Evolutionary conservation across 257 asterid genomes (phyloP).

Genomic region (Plantago elongata): DNA sequence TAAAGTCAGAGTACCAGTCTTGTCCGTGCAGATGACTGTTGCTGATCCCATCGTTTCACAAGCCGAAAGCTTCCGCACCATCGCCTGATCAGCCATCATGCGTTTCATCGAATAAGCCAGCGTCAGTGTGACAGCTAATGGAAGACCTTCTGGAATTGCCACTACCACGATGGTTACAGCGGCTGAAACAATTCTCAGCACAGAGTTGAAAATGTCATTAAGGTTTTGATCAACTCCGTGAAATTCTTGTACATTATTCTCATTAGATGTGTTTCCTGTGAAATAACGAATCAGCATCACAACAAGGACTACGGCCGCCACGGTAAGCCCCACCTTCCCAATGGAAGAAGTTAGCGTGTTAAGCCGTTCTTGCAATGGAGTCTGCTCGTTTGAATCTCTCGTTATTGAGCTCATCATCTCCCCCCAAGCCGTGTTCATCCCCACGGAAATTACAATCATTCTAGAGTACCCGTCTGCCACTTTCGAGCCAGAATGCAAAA

Average conservation of each 20-base stretch:
- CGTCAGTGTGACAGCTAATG: conserved; percentile 50
- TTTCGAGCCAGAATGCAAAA: conserved; percentile 47
- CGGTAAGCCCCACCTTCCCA: conserved; percentile 43
- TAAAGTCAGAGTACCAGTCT: conserved; percentile 48
- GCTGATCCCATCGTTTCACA: conserved; percentile 65
- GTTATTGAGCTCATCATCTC: conserved; percentile 42
- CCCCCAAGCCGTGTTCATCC: conserved; percentile 54
- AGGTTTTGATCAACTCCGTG: conserved; percentile 25
- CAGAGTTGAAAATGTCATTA: conserved; percentile 32
- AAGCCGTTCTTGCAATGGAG: conserved; percentile 50
- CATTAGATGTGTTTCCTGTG: conserved; percentile 37
- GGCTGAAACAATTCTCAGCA: conserved; percentile 43
- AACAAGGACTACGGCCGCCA: conserved; percentile 38
- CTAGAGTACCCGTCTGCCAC: conserved; percentile 45
- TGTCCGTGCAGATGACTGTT: conserved; percentile 64
- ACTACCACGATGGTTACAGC: conserved; percentile 55
- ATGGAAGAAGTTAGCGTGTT: conserved; percentile 37
- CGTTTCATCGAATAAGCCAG: conserved; percentile 55
- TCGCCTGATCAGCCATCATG: conserved; percentile 54
- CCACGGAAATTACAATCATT: conserved; percentile 53
- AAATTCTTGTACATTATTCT: conserved; percentile 23
- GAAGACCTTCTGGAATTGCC: conserved; percentile 64
- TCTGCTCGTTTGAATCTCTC: conserved; percentile 30
- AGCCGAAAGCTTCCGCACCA: conserved; percentile 64
- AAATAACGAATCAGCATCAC: conserved; percentile 54